Base-by-base conservation (phyloP, 2,329 filamentous ascomycete species). In the Aquanectria penicillioides region DNA sequence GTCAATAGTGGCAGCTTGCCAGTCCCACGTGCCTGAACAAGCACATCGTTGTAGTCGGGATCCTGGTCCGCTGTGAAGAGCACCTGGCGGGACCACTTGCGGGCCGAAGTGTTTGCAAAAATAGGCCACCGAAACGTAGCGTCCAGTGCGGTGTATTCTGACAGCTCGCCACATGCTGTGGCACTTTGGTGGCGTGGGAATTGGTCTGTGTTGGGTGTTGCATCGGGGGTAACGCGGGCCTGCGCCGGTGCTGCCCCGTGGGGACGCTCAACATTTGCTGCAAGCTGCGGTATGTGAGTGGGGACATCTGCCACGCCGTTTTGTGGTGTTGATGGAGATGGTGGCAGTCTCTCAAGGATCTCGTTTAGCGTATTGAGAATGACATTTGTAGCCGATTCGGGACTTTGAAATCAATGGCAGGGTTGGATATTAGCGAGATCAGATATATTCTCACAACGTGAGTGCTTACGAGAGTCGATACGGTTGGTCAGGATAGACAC, bases 401-500 rank as follows among this genome's bases (percentile, higher is more conserved):
- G 17, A 41, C 25, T 15, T 22, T 22, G 17, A 44, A 26, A 28
- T 56, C 52, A n/a, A 26, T 4, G 13, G 41, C 44, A 47, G 9
- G 3, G 10, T 13, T 9, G 2, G 3, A 26, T 25, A 28, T 57
- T 22, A 34, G 29, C n/a, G 9, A 11, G 6, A 17, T 23, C 3
- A 25, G 13, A 5, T 18, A 3, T 22, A 41, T 41, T 36, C 13
- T 7, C 9, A 22, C 12, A 18, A 11, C 10, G 5, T 25, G 11
- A 9, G 10, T 25, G 44, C 53, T 44, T 18, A 57, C 37, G 29
- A 17, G 2, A 22, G 13, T 23, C 36, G 29, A 28, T 43, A 34
- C 17, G 43, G 49, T 6, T 41, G 53, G 9, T 57, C 53, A 9
- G 44, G 52, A 34, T 57, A 57, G 5, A 49, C 23, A 13, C 53